Conservation (phyloP, 163 green algal species). For the Scenedesmus sp. region DNA sequence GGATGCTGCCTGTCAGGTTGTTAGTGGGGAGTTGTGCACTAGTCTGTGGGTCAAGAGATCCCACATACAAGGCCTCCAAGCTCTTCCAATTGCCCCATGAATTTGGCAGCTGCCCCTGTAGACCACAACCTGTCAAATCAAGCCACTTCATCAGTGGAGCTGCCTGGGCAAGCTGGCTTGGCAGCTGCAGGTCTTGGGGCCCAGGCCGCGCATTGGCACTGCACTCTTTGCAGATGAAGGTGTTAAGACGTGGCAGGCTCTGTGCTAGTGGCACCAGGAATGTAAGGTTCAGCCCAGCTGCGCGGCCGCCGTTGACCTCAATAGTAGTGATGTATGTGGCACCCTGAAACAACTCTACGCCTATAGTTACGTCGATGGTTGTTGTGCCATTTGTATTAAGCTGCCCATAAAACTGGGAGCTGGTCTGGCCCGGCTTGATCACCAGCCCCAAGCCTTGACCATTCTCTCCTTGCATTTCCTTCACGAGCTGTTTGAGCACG, state of each 20-base stretch:
- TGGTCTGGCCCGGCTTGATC: background rate
- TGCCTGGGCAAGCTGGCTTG: background rate
- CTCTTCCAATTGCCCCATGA: background rate
- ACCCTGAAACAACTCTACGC: background rate
- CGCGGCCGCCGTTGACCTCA: background rate
- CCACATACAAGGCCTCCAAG: background rate
- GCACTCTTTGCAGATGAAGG: background rate
- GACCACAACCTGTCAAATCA: background rate
- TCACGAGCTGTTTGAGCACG: background rate
- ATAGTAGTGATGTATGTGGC: background rate
- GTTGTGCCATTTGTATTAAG: background rate
- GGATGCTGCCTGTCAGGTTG: background rate
- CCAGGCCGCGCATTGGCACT: background rate
- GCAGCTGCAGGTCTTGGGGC: background rate
- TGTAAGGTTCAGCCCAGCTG: background rate
- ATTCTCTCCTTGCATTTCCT: background rate
- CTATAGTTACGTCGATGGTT: background rate
- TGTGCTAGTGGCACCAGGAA: background rate
- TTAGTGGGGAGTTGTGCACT: background rate
- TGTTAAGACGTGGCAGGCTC: background rate
- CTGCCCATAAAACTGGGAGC: background rate
- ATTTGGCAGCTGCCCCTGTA: background rate
- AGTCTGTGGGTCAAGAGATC: background rate
- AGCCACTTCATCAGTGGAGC: background rate
- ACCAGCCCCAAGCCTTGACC: background rate